Base-by-base conservation (phyloP, 2,329 filamentous ascomycete genomes). In the Talaromyces islandicus region DNA sequence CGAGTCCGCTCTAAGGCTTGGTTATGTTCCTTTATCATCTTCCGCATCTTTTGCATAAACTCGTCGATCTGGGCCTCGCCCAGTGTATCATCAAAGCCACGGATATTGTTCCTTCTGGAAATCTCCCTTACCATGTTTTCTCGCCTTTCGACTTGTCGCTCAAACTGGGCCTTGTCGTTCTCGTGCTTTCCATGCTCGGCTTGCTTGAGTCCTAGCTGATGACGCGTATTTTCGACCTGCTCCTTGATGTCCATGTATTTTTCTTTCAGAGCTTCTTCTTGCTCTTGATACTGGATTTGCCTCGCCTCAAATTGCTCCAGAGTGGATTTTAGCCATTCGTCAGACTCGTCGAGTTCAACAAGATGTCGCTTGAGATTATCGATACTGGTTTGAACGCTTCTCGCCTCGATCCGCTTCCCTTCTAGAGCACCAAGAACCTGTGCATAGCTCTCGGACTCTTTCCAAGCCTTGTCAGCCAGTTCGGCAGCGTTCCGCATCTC, bases 121-220 rank as follows among this genome's bases (percentile, higher is more conserved):
- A 90, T 86, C 60, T 92, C 87, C 64, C 87, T 91, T 59, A 97
- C 86, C 72, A 96, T 83, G 10, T 83, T 81, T 68, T 88, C 82
- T 43, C 93, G 88, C 51, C 84, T 80, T 66, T 85, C 80, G 3
- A 96, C 72, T 65, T 97, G 90, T 4, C 88, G 85, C 70, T 97
- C 91, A 70, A 94, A 91, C 67, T 89, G 90, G 63, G 90, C 88
- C 76, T 93, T 92, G 70, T 96, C 88, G 2, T 92, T 93, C 73
- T 94, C 85, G 66, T 88, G 87, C 65, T 88, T 90, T 50, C 93
- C 93, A 71, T 74, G 72, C 63, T 80, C 75, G 27, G 74, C 78
- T 59, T 77, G 75, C 56, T 76, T 75, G 24, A 70, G 57, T 27
- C 75, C 75, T 43, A 77, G 57, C 52, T 72, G 69, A 53, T 70